A percentile compares a stretch with the other conserved stretches of the same genome.
These are phyloP conservation scores for Takakia lepidozioides DNA, from an alignment of 225 moss, liverwort and hornwort species.

Conservation along the genomic window DNA sequence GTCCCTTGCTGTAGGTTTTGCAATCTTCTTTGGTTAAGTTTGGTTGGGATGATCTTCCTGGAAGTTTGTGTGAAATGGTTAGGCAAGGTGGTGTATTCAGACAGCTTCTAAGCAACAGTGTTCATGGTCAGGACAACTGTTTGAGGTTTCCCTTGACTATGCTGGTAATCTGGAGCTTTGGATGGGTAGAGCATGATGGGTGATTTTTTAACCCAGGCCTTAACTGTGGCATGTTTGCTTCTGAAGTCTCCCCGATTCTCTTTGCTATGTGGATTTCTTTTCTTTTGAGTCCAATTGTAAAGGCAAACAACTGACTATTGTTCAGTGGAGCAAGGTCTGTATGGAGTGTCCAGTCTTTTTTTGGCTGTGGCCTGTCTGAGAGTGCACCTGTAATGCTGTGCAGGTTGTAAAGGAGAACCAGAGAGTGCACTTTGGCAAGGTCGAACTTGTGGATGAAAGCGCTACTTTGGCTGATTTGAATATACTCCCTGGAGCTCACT, in stretches of 20 bases:
- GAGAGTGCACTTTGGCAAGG: constrained; percentile 84
- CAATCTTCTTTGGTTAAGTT: not conserved
- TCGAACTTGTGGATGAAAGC: constrained; percentile 73
- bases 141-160: not conserved
- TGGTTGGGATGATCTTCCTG: not conserved
- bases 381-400: too few relatives aligned
- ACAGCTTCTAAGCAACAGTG: not conserved
- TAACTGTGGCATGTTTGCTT: too few relatives aligned
- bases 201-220: too few relatives aligned
- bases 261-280: too few relatives aligned
- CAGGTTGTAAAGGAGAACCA: constrained; percentile 95
- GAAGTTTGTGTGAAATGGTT: not conserved
- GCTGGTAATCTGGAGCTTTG: too few relatives aligned
- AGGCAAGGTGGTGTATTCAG: not conserved
- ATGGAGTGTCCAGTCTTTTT: too few relatives aligned
- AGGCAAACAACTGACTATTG: too few relatives aligned
- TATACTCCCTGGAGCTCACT: constrained; percentile 85
- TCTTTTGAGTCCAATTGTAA: too few relatives aligned
- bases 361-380: too few relatives aligned
- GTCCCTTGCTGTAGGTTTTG: constrained; percentile 63
- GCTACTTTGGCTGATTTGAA: constrained; percentile 81
- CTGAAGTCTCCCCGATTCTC: too few relatives aligned
- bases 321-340: too few relatives aligned
- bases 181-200: too few relatives aligned
- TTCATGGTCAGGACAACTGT: not conserved